Base-by-base conservation (phyloP, 2,329 filamentous ascomycete genomes). In the Stylonectria norvegica region DNA sequence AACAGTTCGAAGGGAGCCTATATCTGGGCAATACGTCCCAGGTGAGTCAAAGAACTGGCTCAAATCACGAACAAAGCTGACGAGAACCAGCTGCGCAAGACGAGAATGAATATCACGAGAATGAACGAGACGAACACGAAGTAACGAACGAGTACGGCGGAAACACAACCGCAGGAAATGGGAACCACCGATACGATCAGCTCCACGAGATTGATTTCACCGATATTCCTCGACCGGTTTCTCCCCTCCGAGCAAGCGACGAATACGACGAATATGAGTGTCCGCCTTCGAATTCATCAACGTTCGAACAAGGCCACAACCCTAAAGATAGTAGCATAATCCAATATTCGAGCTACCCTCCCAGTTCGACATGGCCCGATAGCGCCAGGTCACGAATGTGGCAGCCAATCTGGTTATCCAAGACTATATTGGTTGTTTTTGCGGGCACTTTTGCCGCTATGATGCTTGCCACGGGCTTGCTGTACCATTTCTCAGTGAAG, bases 381-480 rank as follows among this genome's bases (percentile, higher is more conserved):
- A 44, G 33, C n/a, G 38, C 37, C 8, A 35, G 36, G 19, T 19
- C 33, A 27, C 44, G 36, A 34, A 52, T 53, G 39, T 55, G 53
- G 54, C 47, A 48, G 10, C 47, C 49, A 2, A 40, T 47, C 10
- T 52, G 42, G 47, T 28, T 57, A 14, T 48, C 45, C 11, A 53
- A 48, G 28, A 42, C 37, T 2, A 45, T 45, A 2, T 36, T 55
- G 12, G 17, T 53, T 5, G 18, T 49, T 6, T 57, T 56, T 20
- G 42, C 45, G 4, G n/a, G 40, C 8, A 37, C 41, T 3, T 56
- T 53, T 38, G 22, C 43, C 12, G 37, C 44, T n/a, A 47, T 57
- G 45, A 38, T 47, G 36, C 28, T 57, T 6, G 42, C 44, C 3
- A 56, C 51, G 1, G 48, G 40, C 3, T 36, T 56, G 12, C 17